phyloP scores from a whole-genome alignment of 495 filamentous ascomycete species.

The Talaromyces thailandensis region DNA sequence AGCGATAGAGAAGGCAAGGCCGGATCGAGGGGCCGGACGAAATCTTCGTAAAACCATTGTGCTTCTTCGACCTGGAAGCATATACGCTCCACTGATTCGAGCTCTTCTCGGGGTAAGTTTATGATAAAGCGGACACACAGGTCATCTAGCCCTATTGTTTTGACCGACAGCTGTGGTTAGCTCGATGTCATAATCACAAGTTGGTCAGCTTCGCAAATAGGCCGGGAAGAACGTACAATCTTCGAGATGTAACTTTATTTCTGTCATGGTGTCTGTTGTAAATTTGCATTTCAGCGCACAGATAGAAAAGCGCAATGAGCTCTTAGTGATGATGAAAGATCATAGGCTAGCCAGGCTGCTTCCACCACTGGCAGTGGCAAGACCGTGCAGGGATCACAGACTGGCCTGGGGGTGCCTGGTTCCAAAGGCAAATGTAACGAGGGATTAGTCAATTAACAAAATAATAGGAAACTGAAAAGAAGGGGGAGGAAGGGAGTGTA shows the following conservation, averaged over 20 bases:
- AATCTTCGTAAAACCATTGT: conserved; percentile 99
- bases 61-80: conserved; percentile 98
- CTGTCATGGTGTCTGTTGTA: conserved; percentile 53
- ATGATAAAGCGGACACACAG: conserved; percentile 93
- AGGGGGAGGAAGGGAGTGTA: background rate
- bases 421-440: background rate
- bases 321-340: background rate
- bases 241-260: conserved; percentile 75
- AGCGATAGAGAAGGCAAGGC: conserved; percentile 75
- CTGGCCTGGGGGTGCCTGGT: background rate
- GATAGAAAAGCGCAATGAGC: background rate
- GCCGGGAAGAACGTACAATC: conserved; percentile 55
- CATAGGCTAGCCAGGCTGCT: background rate
- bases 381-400: background rate
- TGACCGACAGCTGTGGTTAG: background rate
- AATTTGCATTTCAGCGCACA: conserved; percentile 35
- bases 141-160: conserved; percentile 76
- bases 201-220: background rate
- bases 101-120: conserved; percentile 84
- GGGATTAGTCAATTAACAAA: background rate
- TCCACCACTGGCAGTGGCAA: background rate
- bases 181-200: background rate
- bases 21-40: conserved; percentile 85
- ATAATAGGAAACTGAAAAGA: background rate
- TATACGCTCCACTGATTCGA: conserved; percentile 81